Conservation (phyloP, 805 yeast species). For the Kluyveromyces aestuarii region DNA sequence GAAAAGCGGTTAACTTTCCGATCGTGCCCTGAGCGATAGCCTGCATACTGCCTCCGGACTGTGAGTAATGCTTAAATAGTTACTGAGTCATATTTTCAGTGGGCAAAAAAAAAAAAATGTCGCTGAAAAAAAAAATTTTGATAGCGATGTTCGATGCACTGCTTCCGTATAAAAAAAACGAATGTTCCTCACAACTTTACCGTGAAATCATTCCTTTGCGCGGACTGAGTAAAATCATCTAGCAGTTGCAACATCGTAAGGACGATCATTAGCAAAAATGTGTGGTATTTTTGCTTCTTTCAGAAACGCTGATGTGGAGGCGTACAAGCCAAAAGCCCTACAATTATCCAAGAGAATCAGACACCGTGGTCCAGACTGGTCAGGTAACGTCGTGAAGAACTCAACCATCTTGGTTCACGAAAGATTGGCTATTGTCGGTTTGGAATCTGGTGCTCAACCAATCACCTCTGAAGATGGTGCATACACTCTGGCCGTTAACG, state of each 20-base stretch:
- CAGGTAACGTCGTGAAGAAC: conserved; percentile 78
- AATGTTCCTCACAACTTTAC: neutral
- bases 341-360: conserved; percentile 88
- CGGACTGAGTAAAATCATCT: neutral
- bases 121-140: neutral
- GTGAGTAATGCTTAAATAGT: no score
- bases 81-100: neutral
- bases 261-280: conserved; percentile 38
- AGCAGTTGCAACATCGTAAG: neutral
- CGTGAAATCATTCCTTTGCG: no score
- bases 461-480: conserved; percentile 71
- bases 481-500: conserved; percentile 79
- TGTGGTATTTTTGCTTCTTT: conserved; percentile 97
- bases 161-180: neutral
- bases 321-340: conserved; percentile 79
- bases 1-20: neutral
- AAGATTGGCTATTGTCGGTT: conserved; percentile 94
- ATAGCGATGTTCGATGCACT: neutral
- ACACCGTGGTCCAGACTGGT: conserved; percentile 99
- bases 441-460: conserved; percentile 98
- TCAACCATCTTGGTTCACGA: conserved; percentile 84
- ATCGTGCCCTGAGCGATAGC: neutral
- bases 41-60: neutral
- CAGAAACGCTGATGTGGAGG: conserved; percentile 68
- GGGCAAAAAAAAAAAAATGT: neutral